Percentiles rank a stretch among this genome's conserved stretches.
These are phyloP conservation scores for Cercospora zeina DNA, from an alignment of 2,329 filamentous ascomycete species.

Conservation along the genomic window DNA sequence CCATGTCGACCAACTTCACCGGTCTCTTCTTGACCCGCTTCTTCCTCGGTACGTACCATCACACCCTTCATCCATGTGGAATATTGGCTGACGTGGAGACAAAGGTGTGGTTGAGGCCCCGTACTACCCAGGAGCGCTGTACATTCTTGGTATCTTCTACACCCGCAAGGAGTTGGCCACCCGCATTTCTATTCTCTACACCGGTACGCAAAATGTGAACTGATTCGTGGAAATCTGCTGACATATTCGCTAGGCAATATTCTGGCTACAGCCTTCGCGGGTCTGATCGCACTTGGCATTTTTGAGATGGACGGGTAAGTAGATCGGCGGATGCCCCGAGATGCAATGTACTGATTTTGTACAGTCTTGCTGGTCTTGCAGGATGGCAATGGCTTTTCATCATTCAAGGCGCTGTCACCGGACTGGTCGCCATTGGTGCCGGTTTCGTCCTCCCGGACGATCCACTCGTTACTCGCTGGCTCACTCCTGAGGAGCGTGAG, in stretches of 20 bases:
- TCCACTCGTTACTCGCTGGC: conserved; percentile 52
- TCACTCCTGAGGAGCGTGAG: conserved; percentile 47
- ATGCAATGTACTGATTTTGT: background rate
- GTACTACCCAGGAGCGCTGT: conserved; percentile 45
- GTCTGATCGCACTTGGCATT: conserved; percentile 59
- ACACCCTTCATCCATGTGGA: background rate
- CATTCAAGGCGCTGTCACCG: conserved; percentile 66
- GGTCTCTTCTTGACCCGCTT: conserved; percentile 32
- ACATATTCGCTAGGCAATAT: conserved; percentile 30
- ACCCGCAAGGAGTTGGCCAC: conserved; percentile 69
- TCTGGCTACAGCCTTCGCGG: conserved; percentile 66
- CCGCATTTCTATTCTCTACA: conserved; percentile 68
- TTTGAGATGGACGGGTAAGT: conserved; percentile 58
- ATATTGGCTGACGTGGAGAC: background rate
- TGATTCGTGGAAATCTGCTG: background rate
- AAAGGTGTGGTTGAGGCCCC: conserved; percentile 24
- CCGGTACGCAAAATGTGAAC: conserved; percentile 33
- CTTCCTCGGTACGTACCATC: conserved; percentile 19
- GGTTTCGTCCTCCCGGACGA: conserved; percentile 68
- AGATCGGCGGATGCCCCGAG: background rate
- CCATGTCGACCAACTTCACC: conserved; percentile 30
- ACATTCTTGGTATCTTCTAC: conserved; percentile 73
- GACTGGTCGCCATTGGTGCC: conserved; percentile 59
- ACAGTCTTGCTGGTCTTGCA: conserved; percentile 50
- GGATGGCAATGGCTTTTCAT: conserved; percentile 62